phyloP scores from a whole-genome alignment of 805 yeast species.

The Candida corydali region DNA sequence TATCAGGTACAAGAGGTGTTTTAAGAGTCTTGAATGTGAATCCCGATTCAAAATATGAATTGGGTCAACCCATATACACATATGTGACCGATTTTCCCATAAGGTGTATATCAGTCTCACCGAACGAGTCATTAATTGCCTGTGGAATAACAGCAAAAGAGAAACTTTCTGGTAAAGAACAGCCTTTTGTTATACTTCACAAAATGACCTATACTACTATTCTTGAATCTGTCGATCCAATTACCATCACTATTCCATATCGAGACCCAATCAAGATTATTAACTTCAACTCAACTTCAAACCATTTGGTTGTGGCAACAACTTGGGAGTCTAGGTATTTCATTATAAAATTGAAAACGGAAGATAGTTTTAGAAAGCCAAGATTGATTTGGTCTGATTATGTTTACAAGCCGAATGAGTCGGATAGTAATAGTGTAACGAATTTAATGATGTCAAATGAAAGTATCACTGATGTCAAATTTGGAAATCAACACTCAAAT shows the following conservation, averaged over 20 bases:
- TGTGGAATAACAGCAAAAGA: constrained; percentile 83
- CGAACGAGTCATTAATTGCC: constrained; percentile 61
- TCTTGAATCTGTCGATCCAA: constrained; percentile 44
- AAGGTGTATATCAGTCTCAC: constrained; percentile 70
- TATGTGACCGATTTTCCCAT: constrained; percentile 72
- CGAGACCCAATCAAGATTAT: constrained; percentile 77
- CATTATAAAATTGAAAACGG: constrained; percentile 62
- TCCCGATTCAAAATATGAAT: constrained; percentile 19
- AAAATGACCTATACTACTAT: constrained; percentile 17
- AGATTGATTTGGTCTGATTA: constrained; percentile 37
- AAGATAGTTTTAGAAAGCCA: constrained; percentile 36
- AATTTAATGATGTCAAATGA: constrained; percentile 63
- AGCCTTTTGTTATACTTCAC: constrained; percentile 69
- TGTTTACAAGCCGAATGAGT: constrained; percentile 12
- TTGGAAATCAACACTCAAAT: constrained; percentile 38
- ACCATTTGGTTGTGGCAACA: constrained; percentile 71
- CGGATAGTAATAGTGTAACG: constrained; percentile 16
- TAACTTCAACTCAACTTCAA: constrained; percentile 67
- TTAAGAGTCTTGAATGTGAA: constrained; percentile 59
- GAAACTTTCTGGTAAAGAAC: constrained; percentile 61
- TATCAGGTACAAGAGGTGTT: constrained; percentile 71
- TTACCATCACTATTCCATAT: constrained; percentile 78
- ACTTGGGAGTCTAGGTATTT: constrained; percentile 75
- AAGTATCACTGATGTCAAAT: constrained; percentile 79
- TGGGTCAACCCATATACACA: constrained; percentile 65